These are phyloP conservation scores for Thinopyrum elongatum DNA, from an alignment of 176 grass and related monocot genomes.

Conservation along the genomic window DNA sequence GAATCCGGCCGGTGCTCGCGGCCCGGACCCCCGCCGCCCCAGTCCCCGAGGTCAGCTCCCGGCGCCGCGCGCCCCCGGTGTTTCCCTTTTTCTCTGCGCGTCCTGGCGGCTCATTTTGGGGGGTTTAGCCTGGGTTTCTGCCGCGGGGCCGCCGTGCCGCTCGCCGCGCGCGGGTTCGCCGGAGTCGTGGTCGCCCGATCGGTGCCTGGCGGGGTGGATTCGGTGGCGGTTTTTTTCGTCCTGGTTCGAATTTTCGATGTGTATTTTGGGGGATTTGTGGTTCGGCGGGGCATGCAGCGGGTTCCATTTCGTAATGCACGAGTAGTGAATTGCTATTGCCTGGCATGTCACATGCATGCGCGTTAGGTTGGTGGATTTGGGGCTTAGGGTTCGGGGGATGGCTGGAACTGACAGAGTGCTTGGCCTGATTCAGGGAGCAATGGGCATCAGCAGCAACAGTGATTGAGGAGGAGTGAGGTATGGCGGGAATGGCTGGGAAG, in stretches of 20 bases:
- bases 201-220: slow-evolving; percentile 19
- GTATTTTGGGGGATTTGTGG: slow-evolving; percentile 18
- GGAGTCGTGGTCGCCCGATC: slow-evolving; percentile 8
- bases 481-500: slow-evolving; percentile 45
- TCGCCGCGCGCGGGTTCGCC: neutral
- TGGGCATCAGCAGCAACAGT: neutral
- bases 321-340: neutral
- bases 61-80: neutral
- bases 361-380: slow-evolving; percentile 29
- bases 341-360: neutral
- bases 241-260: neutral
- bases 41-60: slow-evolving; percentile 31
- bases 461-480: slow-evolving; percentile 23
- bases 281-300: neutral
- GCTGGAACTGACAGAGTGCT: neutral
- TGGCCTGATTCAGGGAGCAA: slow-evolving; percentile 29
- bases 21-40: neutral
- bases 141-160: neutral
- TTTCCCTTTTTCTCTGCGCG: neutral
- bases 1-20: slow-evolving; percentile 4
- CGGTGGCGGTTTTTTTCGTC: neutral
- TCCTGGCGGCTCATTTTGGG: slow-evolving; percentile 15
- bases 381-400: slow-evolving; percentile 52
- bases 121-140: slow-evolving; percentile 19
- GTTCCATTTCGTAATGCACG: slow-evolving; percentile 32